Evolutionary conservation across 495 filamentous ascomycete species (phyloP).

Genomic region (Lindgomyces ingoldianus): DNA sequence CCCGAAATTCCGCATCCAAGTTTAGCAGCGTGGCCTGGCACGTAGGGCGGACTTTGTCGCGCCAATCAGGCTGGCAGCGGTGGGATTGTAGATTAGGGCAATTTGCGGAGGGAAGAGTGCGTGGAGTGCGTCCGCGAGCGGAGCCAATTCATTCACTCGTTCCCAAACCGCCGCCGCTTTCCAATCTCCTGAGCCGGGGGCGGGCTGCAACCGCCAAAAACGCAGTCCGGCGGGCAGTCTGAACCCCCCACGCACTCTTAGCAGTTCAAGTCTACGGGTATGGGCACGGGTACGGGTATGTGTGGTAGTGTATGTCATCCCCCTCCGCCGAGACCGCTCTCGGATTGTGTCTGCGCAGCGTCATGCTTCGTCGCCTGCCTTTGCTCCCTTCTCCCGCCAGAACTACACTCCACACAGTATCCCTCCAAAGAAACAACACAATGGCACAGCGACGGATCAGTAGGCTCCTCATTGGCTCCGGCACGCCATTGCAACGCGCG

Average conservation of each 20-base stretch:
- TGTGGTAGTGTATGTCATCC: conserved; percentile 13
- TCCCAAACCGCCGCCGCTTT: not conserved
- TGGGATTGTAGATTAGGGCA: not conserved
- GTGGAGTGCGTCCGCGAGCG: not conserved
- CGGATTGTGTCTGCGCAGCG: not conserved
- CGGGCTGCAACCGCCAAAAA: not conserved
- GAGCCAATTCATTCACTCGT: not conserved
- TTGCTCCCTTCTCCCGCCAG: not conserved
- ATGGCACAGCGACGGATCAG: conserved; percentile 32
- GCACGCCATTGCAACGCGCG: conserved; percentile 2
- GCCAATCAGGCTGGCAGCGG: not conserved
- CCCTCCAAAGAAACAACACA: not conserved
- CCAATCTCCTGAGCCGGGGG: not conserved
- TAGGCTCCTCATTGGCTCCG: conserved; percentile 20
- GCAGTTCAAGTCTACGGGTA: no score
- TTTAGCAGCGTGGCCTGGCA: not conserved
- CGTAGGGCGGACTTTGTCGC: not conserved
- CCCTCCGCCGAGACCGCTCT: conserved; percentile 11
- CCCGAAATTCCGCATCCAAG: not conserved
- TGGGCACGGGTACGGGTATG: no score
- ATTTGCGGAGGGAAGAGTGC: not conserved
- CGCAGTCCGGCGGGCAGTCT: conserved; percentile 2
- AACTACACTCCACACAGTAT: not conserved
- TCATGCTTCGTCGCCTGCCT: conserved; percentile 1
- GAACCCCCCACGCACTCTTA: not conserved